phyloP scores from a whole-genome alignment of 2,329 filamentous ascomycete species.

The Tolypocladium amazonense region DNA sequence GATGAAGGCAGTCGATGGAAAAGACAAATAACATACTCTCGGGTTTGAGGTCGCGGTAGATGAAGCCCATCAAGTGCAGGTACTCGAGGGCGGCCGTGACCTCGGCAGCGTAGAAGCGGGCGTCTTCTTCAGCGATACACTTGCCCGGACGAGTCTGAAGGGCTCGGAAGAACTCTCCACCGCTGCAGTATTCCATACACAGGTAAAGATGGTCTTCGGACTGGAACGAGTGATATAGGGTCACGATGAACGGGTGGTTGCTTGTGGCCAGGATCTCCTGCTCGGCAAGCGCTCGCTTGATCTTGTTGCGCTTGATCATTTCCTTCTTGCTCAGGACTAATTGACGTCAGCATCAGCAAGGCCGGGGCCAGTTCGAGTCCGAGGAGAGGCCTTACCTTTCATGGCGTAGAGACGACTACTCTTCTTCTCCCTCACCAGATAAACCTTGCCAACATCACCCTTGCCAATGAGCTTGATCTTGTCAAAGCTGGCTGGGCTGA shows the following conservation, averaged over 20 bases:
- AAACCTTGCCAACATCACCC: constrained; percentile 97
- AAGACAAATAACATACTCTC: constrained; percentile 61
- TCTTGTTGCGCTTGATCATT: constrained; percentile 99
- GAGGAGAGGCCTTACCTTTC: constrained; percentile 59
- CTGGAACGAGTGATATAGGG: constrained; percentile 96
- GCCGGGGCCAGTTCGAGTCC: neutral
- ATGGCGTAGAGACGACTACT: constrained; percentile 91
- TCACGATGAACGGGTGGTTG: constrained; percentile 98
- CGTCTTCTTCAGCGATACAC: constrained; percentile 93
- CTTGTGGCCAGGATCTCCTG: constrained; percentile 97
- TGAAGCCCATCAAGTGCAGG: constrained; percentile 97
- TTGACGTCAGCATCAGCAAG: neutral
- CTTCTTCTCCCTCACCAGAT: constrained; percentile 96
- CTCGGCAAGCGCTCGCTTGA: constrained; percentile 93
- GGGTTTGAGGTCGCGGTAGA: constrained; percentile 94
- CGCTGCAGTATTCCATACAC: constrained; percentile 99
- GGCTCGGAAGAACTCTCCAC: constrained; percentile 95
- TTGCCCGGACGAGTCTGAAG: constrained; percentile 94
- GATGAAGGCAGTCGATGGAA: neutral
- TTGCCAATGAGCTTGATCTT: constrained; percentile 99
- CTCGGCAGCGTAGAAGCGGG: constrained; percentile 93
- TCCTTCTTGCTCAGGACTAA: constrained; percentile 97
- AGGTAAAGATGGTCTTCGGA: constrained; percentile 97
- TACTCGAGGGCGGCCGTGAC: constrained; percentile 96
- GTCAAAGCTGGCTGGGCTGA: constrained; percentile 90